Percentiles rank a stretch among this genome's conserved stretches.
Evolutionary conservation across 1,139 yeast genomes (phyloP).

Genomic region (Lizanozyma gosingica): DNA sequence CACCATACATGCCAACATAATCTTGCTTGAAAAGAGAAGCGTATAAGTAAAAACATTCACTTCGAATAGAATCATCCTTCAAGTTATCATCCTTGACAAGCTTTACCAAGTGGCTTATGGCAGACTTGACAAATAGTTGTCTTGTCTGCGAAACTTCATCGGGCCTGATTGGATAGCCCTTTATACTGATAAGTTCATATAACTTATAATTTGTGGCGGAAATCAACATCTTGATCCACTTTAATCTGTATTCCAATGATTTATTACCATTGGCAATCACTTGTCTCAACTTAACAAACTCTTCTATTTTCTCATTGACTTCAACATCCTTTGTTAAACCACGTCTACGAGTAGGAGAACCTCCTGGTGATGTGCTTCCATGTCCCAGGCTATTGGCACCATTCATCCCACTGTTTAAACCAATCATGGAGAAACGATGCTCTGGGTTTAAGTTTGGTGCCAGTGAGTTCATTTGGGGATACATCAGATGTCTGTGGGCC

Average conservation of each 20-base stretch:
- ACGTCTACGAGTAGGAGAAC: conserved; percentile 2
- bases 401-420: background rate
- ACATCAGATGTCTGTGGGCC: conserved; percentile 2
- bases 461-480: conserved; percentile 2
- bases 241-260: conserved; percentile 31
- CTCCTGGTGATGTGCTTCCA: conserved; percentile 4
- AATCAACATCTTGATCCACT: conserved; percentile 39
- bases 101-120: conserved; percentile 31
- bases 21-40: conserved; percentile 34
- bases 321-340: conserved; percentile 14
- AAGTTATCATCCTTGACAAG: conserved; percentile 22
- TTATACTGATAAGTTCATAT: conserved; percentile 34
- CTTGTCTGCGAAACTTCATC: conserved; percentile 26
- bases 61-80: conserved; percentile 8
- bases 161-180: conserved; percentile 31
- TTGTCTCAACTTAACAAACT: conserved; percentile 26
- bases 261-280: conserved; percentile 38
- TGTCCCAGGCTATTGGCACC: too few species aligned
- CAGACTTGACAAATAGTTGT: conserved; percentile 30
- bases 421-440: conserved; percentile 1
- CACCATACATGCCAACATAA: conserved; percentile 21
- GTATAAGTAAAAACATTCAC: conserved; percentile 22
- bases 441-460: conserved; percentile 3
- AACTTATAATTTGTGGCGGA: conserved; percentile 32
- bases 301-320: conserved; percentile 25